A percentile compares a stretch with the other conserved stretches of the same genome.
phyloP scores from a whole-genome alignment of 768 basidiomycete genomes.

The Boletus sp. region DNA sequence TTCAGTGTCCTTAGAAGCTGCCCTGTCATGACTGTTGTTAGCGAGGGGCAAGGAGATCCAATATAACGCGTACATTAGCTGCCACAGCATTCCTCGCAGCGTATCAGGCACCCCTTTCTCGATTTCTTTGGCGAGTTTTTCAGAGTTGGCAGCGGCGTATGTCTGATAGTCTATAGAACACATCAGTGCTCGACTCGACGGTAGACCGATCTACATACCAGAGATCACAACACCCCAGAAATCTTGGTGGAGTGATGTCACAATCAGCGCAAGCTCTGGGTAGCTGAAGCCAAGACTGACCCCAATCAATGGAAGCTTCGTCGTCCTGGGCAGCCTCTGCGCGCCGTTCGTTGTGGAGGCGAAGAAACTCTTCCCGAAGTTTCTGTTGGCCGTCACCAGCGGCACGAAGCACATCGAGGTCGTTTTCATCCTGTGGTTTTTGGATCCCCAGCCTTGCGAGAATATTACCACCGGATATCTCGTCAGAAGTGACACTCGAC shows the following conservation, averaged over 20 bases:
- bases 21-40: conserved; percentile 47
- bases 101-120: conserved; percentile 88
- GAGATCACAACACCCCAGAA: conserved; percentile 97
- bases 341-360: conserved; percentile 57
- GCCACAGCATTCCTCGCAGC: conserved; percentile 94
- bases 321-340: conserved; percentile 36
- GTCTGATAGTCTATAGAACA: conserved; percentile 72
- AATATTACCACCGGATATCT: conserved; percentile 45
- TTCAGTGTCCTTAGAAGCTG: conserved; percentile 88
- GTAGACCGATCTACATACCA: conserved; percentile 42
- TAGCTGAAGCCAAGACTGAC: conserved; percentile 38
- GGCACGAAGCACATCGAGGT: conserved; percentile 38
- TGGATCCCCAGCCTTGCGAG: conserved; percentile 53
- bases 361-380: conserved; percentile 74
- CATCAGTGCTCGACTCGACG: conserved; percentile 4
- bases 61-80: conserved; percentile 68
- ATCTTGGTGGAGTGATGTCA: conserved; percentile 42
- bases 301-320: conserved; percentile 71
- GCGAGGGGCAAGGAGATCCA: conserved; percentile 3
- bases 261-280: conserved; percentile 2
- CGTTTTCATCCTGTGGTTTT: conserved; percentile 40
- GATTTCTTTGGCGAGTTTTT: conserved; percentile 84
- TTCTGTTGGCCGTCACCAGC: conserved; percentile 67
- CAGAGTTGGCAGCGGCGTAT: conserved; percentile 77
- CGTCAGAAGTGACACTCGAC: conserved; percentile 53